phyloP scores from a whole-genome alignment of 1,284 basidiomycete genomes.

The Ganoderma boninense region DNA sequence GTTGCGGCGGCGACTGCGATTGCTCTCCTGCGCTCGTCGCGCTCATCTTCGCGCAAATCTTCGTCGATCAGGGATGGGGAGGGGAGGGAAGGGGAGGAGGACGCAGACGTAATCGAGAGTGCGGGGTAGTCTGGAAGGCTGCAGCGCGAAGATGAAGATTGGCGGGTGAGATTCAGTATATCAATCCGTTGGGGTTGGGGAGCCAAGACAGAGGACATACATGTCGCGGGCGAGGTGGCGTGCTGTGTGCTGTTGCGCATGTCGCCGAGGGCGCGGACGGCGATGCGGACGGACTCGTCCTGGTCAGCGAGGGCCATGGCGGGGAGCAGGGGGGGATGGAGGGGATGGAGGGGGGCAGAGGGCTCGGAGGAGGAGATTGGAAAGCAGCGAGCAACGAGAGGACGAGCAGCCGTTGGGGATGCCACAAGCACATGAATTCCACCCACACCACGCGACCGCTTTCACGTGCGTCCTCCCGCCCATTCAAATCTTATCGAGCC shows the following conservation, averaged over 20 bases:
- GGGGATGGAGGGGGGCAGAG: background rate
- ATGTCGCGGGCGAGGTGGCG: conserved; percentile 41
- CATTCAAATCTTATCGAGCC: conserved; percentile 33
- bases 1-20: background rate
- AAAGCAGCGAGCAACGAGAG: conserved; percentile 9
- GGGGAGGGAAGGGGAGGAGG: conserved; percentile 44
- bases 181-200: conserved; percentile 10
- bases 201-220: conserved; percentile 33
- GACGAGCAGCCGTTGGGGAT: conserved; percentile 11
- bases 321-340: no score
- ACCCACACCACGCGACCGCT: conserved; percentile 21
- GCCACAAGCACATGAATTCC: conserved; percentile 31
- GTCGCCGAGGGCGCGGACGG: conserved; percentile 70
- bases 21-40: conserved; percentile 20
- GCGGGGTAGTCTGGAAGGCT: conserved; percentile 48
- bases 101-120: conserved; percentile 43
- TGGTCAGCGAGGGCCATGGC: conserved; percentile 47
- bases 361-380: conserved; percentile 3
- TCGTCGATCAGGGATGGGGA: conserved; percentile 36
- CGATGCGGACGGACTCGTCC: conserved; percentile 70
- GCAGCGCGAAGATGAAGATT: conserved; percentile 8
- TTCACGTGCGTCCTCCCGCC: conserved; percentile 28
- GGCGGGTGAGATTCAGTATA: background rate
- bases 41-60: conserved; percentile 28
- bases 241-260: conserved; percentile 61